phyloP scores from a whole-genome alignment of 2,329 filamentous ascomycete genomes.

The Lachnellula arida region DNA sequence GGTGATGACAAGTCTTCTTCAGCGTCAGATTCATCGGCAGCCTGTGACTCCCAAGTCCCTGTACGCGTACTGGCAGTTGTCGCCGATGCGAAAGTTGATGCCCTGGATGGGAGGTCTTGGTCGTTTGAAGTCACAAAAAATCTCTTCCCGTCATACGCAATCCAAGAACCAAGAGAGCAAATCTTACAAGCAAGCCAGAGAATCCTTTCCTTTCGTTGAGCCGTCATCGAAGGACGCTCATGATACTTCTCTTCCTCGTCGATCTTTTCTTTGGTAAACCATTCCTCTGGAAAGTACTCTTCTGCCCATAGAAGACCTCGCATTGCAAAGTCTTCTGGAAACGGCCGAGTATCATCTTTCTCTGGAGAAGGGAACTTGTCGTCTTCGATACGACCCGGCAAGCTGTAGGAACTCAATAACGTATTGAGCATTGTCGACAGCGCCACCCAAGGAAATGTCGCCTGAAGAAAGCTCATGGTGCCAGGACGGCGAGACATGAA shows the following conservation, averaged over 20 bases:
- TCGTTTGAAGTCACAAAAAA: conserved; percentile 6
- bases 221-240: conserved; percentile 26
- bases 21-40: conserved; percentile 9
- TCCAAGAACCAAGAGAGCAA: conserved; percentile 4
- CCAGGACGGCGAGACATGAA: conserved; percentile 17
- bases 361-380: conserved; percentile 20
- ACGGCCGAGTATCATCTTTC: conserved; percentile 23
- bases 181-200: conserved; percentile 23
- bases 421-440: conserved; percentile 24
- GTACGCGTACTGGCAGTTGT: conserved; percentile 3
- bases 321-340: conserved; percentile 29
- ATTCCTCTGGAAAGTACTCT: conserved; percentile 23
- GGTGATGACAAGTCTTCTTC: conserved; percentile 16
- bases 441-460: conserved; percentile 25
- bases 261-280: conserved; percentile 26
- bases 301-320: conserved; percentile 25
- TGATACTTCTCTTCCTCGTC: conserved; percentile 28
- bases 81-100: conserved; percentile 11
- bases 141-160: conserved; percentile 17
- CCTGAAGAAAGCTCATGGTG: conserved; percentile 18
- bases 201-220: conserved; percentile 23
- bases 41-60: conserved; percentile 11
- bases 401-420: conserved; percentile 12
- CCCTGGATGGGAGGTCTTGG: neutral
- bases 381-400: conserved; percentile 13